Conservation (phyloP, 2,329 filamentous ascomycete genomes). For the Sporothrix euskadiensis region DNA sequence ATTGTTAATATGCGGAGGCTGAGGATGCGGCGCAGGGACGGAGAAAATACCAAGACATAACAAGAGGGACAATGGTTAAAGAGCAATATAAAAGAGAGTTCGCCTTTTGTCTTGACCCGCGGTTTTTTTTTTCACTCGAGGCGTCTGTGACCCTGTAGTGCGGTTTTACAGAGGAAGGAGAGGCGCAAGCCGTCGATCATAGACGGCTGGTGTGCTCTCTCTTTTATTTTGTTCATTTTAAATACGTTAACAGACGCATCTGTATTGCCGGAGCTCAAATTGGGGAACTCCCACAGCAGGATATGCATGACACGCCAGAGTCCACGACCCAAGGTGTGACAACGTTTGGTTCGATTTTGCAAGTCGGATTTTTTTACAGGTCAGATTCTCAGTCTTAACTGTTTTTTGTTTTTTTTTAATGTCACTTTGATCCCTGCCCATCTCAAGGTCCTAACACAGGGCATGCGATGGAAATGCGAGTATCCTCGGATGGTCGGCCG, state of each 20-base stretch:
- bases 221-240: neutral
- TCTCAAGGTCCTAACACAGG: neutral
- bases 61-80: neutral
- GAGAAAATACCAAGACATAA: neutral
- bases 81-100: slow-evolving; percentile 13
- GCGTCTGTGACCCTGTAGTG: neutral
- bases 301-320: slow-evolving; percentile 5
- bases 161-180: neutral
- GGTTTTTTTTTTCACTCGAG: neutral
- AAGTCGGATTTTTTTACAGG: neutral
- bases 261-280: slow-evolving; percentile 20
- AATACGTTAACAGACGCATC: neutral
- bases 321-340: neutral
- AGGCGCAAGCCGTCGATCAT: slow-evolving; percentile 15
- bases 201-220: neutral
- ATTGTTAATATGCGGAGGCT: slow-evolving; percentile 11
- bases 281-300: slow-evolving; percentile 22
- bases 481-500: neutral
- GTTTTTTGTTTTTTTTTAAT: neutral
- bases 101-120: slow-evolving; percentile 1
- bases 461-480: neutral
- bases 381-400: neutral
- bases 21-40: slow-evolving; percentile 4
- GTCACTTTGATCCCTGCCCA: neutral
- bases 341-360: neutral